Evolutionary conservation across 2,329 filamentous ascomycete species (phyloP).

Genomic region (Fusarium tricinctum): DNA sequence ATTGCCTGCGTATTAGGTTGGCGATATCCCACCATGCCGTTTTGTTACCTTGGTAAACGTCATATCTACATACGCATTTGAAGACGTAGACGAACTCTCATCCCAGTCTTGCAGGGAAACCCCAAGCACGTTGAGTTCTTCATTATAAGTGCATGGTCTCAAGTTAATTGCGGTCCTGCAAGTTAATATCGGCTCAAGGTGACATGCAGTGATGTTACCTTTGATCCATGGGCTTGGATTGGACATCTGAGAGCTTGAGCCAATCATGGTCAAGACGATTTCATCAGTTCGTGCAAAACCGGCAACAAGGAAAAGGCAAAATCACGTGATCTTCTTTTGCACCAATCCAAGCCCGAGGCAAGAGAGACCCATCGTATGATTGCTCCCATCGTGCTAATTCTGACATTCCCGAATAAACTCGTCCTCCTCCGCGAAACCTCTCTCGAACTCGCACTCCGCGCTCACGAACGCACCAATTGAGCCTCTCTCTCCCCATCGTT

Average conservation of each 20-base stretch:
- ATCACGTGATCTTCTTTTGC: conserved; percentile 15
- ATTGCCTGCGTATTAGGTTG: background rate
- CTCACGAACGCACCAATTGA: conserved; percentile 56
- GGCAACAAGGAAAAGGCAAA: conserved; percentile 24
- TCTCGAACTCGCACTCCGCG: conserved; percentile 43
- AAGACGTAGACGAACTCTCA: background rate
- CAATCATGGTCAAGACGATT: conserved; percentile 32
- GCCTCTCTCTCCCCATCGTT: conserved; percentile 27
- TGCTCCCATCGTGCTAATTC: conserved; percentile 43
- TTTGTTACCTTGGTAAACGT: background rate
- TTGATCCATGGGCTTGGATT: conserved; percentile 10
- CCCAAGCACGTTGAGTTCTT: background rate
- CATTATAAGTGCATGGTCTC: background rate
- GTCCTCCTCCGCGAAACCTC: conserved; percentile 40
- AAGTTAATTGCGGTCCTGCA: background rate
- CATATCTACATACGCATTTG: background rate
- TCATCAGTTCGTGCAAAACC: conserved; percentile 38
- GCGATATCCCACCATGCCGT: background rate
- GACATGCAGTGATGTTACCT: conserved; percentile 1
- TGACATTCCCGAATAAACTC: conserved; percentile 47
- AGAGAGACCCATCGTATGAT: conserved; percentile 50
- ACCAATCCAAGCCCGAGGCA: conserved; percentile 35
- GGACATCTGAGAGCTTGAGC: conserved; percentile 14
- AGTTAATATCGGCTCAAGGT: background rate
- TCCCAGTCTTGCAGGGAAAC: background rate